Evolutionary conservation across 371 early-diverging fungal species (phyloP).

Genomic region (Entomophthora muscae): DNA sequence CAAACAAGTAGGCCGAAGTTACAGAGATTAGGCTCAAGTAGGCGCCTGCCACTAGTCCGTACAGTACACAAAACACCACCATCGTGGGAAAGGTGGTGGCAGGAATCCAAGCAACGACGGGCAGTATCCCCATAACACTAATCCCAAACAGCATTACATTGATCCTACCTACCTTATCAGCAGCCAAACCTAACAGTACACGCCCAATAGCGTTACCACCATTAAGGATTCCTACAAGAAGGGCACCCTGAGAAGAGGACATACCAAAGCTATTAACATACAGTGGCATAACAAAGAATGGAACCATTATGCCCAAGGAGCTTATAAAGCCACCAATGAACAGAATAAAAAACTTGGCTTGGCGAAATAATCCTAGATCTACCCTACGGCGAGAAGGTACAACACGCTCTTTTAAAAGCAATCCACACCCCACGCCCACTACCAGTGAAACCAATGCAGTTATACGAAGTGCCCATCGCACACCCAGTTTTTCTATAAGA

Average conservation of each 20-base stretch:
- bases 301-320: conserved; percentile 16
- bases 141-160: too few relatives aligned
- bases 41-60: conserved; percentile 30
- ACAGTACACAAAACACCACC: conserved; percentile 27
- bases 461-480: conserved; percentile 25
- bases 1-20: conserved; percentile 20
- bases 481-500: conserved; percentile 21
- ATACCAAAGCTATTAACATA: conserved; percentile 14
- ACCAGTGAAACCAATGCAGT: neutral
- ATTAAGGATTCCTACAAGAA: conserved; percentile 23
- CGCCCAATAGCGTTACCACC: conserved; percentile 15
- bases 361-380: too few relatives aligned
- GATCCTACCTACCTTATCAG: conserved; percentile 34
- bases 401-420: neutral
- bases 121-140: too few relatives aligned
- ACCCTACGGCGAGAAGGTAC: too few relatives aligned
- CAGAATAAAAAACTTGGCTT: conserved; percentile 12
- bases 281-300: conserved; percentile 11
- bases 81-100: conserved; percentile 22
- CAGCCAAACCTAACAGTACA: conserved; percentile 14
- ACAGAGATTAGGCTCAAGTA: conserved; percentile 24
- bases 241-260: conserved; percentile 18
- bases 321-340: conserved; percentile 10
- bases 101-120: conserved; percentile 48
- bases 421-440: neutral